phyloP scores from a whole-genome alignment of 2,329 filamentous ascomycete species.

The Colletotrichum godetiae region DNA sequence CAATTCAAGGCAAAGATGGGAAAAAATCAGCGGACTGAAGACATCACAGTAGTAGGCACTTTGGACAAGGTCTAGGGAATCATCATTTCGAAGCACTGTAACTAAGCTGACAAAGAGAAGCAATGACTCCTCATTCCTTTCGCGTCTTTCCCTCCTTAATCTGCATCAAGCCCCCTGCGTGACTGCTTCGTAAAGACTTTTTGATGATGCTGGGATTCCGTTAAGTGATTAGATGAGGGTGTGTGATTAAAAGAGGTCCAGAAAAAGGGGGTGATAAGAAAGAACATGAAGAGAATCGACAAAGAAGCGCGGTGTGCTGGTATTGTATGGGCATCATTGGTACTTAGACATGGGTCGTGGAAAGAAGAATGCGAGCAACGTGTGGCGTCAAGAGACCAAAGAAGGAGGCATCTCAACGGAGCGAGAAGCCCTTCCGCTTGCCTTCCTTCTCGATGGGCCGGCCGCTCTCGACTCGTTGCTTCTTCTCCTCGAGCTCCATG shows the following conservation, averaged over 20 bases:
- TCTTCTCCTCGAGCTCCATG: slow-evolving; percentile 97
- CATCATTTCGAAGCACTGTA: slow-evolving; percentile 27
- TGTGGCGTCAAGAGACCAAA: slow-evolving; percentile 24
- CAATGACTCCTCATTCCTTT: slow-evolving; percentile 31
- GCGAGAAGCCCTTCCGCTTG: slow-evolving; percentile 99
- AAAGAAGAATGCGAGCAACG: slow-evolving; percentile 36
- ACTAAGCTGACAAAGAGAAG: slow-evolving; percentile 35
- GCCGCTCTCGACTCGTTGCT: slow-evolving; percentile 92
- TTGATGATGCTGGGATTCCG: slow-evolving; percentile 49
- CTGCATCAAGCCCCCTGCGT: slow-evolving; percentile 45
- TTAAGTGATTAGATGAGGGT: slow-evolving; percentile 37
- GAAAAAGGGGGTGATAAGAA: slow-evolving; percentile 36
- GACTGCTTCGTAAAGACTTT: slow-evolving; percentile 52
- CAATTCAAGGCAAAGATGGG: no score
- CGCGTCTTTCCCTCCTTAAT: slow-evolving; percentile 41
- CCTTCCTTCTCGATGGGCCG: slow-evolving; percentile 96
- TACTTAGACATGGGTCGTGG: slow-evolving; percentile 67
- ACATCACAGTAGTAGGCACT: background rate
- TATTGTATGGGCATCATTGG: slow-evolving; percentile 70
- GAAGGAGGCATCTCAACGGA: slow-evolving; percentile 74
- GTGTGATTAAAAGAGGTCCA: slow-evolving; percentile 38
- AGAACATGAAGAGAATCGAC: slow-evolving; percentile 40
- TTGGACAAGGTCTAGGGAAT: slow-evolving; percentile 11
- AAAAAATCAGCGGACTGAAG: no score
- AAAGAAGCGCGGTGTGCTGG: slow-evolving; percentile 66